Evolutionary conservation across 169 alveolate species (phyloP).

Genomic region (Eimeria nieschulzi): DNA sequence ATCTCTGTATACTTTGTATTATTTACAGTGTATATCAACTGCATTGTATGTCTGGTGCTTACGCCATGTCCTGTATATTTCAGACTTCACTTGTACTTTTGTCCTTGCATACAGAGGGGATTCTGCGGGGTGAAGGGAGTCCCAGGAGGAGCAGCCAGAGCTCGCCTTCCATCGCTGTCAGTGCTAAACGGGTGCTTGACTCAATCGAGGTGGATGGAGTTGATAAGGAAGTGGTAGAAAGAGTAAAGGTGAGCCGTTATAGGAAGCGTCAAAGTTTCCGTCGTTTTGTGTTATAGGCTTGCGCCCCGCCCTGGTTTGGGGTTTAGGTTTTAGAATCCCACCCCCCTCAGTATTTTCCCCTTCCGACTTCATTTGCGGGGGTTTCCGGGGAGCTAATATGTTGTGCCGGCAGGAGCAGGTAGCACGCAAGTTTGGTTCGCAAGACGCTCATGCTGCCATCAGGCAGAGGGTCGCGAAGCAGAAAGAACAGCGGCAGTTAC

Average conservation of each 20-base stretch:
- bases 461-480: slow-evolving; percentile 32
- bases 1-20: too few relatives aligned
- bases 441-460: slow-evolving; percentile 48
- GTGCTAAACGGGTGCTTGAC: slow-evolving; percentile 51
- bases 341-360: not conserved
- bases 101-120: slow-evolving; percentile 41
- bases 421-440: slow-evolving; percentile 45
- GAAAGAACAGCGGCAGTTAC: slow-evolving; percentile 29
- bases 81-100: not conserved
- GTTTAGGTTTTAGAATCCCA: too few relatives aligned
- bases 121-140: slow-evolving; percentile 23
- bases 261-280: not conserved
- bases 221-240: slow-evolving; percentile 49
- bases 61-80: too few relatives aligned
- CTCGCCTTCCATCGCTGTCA: not conserved
- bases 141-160: not conserved
- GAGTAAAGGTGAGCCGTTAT: slow-evolving; percentile 34
- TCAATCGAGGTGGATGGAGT: slow-evolving; percentile 41
- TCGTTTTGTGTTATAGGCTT: not conserved
- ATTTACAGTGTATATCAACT: too few relatives aligned
- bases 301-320: too few relatives aligned
- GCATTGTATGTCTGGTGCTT: too few relatives aligned
- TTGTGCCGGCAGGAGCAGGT: slow-evolving; percentile 39
- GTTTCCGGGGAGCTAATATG: not conserved
- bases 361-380: not conserved